Evolutionary conservation across 108 stramenopile genomes (phyloP).

Genomic region (Conticribra guillardii): DNA sequence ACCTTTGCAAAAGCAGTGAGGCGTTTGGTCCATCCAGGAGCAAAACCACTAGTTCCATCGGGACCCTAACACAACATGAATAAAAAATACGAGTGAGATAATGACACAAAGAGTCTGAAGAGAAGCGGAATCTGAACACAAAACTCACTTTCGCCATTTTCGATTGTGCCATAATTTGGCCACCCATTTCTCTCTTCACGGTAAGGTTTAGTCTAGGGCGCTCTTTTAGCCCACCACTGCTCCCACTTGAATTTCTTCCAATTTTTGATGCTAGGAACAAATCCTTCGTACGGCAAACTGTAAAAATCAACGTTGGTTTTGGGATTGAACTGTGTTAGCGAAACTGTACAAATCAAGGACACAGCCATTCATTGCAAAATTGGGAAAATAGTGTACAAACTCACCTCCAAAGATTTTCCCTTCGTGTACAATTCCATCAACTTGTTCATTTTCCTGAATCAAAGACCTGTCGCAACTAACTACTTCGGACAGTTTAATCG

Average conservation of each 20-base stretch:
- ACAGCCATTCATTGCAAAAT: too few species aligned
- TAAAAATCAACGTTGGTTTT: not conserved
- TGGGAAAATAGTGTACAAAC: not conserved
- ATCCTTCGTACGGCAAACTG: constrained; percentile 77
- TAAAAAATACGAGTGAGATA: not conserved
- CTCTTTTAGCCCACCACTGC: constrained; percentile 55
- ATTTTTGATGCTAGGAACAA: constrained; percentile 59
- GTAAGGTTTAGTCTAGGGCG: constrained; percentile 82
- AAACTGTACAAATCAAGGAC: too few species aligned
- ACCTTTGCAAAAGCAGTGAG: constrained; percentile 28
- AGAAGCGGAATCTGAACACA: constrained; percentile 67
- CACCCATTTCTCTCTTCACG: constrained; percentile 81
- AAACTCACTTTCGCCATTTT: constrained; percentile 74
- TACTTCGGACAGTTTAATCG: constrained; percentile 66
- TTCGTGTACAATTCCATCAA: constrained; percentile 80
- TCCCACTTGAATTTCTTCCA: constrained; percentile 40
- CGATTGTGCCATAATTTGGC: constrained; percentile 86
- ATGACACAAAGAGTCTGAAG: constrained; percentile 4
- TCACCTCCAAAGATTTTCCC: constrained; percentile 71
- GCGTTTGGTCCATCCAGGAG: constrained; percentile 69
- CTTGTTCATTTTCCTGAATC: constrained; percentile 67
- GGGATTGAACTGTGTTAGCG: too few species aligned
- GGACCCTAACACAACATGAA: constrained; percentile 48
- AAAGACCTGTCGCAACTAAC: constrained; percentile 69
- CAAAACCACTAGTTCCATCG: constrained; percentile 70